Evolutionary conservation across 2,329 filamentous ascomycete species (phyloP).

Genomic region (Penicillium sp.): DNA sequence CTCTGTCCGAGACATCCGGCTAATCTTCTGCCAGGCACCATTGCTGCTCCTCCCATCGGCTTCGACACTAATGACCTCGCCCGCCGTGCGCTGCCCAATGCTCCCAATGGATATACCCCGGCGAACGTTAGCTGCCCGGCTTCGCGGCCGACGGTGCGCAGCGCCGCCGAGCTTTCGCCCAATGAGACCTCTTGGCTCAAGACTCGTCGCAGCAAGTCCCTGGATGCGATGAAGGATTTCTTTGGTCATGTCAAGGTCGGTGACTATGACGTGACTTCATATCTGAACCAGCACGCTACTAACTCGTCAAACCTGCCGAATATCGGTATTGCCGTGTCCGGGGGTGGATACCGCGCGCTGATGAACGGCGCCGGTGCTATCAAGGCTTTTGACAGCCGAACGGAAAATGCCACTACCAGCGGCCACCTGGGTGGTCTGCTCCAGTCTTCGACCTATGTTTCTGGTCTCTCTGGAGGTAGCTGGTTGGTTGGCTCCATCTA

Average conservation of each 20-base stretch:
- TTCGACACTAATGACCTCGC: constrained; percentile 9
- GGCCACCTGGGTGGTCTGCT: constrained; percentile 77
- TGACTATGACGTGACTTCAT: constrained; percentile 70
- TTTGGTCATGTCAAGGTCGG: constrained; percentile 67
- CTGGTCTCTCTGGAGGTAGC: constrained; percentile 76
- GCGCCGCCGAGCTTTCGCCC: constrained; percentile 59
- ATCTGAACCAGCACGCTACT: constrained; percentile 58
- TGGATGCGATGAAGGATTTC: constrained; percentile 68
- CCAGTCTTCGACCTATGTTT: constrained; percentile 75
- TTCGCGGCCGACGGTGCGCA: constrained; percentile 63
- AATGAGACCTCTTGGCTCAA: constrained; percentile 72
- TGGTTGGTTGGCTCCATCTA: constrained; percentile 84
- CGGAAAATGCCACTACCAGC: constrained; percentile 53
- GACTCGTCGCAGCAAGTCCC: constrained; percentile 65
- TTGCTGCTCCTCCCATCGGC: constrained; percentile 15
- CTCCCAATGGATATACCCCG: constrained; percentile 69
- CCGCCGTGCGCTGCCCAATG: constrained; percentile 50
- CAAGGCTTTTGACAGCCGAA: constrained; percentile 73
- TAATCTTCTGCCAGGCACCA: constrained; percentile 11
- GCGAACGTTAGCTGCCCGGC: constrained; percentile 63
- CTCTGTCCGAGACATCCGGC: neutral
- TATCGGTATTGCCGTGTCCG: constrained; percentile 73
- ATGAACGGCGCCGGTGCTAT: constrained; percentile 80
- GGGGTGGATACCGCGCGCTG: constrained; percentile 83
- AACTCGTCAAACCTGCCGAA: constrained; percentile 60